Evolutionary conservation across 2,329 filamentous ascomycete species (phyloP), one percentile per base, ranked within the genome.

Genomic region (Dactylellina cionopaga): DNA sequence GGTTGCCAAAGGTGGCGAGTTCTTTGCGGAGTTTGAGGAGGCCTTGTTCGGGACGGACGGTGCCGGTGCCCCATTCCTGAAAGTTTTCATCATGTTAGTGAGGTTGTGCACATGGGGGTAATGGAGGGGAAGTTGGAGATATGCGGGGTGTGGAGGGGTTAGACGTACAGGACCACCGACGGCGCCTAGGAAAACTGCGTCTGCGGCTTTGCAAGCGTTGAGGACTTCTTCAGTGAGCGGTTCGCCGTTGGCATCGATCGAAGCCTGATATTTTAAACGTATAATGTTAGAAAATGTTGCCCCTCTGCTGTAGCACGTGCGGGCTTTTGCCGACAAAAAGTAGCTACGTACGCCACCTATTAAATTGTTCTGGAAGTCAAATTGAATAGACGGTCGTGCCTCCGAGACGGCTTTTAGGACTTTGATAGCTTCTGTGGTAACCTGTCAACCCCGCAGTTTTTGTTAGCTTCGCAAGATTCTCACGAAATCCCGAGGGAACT

Each of bases 1-100:
- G 88, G 86, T 98, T 98, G 77, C 93, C 94, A 82, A 96, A 98
- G 64, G 94, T 92, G 79, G 87, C 86, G 85, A 98, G 91, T 82
- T 97, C 91, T 83, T 96, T 97, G 83, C 94, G 92, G 59, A 98
- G 90, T 76, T 85, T 87, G 74, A 98, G 89, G 78, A 98, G 88
- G 74, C 94, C 94, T 83, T 97, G 92, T 81, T 98, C 94, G 1
- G 94, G 94, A 44, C 93, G 91, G 75, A 97, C 90, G 66, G 88
- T 83, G 76, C 91, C 92, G 29, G 92, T 95, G 74, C 93, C 93
- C 92, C 93, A 98, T 92, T 97, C 88, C 85, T 87, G 62, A 41
- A 41, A 43, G 49, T 13, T 43, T 43, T 33, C 66, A 19, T 37
- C n/a, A 15, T 24, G 56, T 33, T 31, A 24, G 13, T 41, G n/a